phyloP scores from a whole-genome alignment of 176 grass and related monocot species.

The Aegilops speltoides region DNA sequence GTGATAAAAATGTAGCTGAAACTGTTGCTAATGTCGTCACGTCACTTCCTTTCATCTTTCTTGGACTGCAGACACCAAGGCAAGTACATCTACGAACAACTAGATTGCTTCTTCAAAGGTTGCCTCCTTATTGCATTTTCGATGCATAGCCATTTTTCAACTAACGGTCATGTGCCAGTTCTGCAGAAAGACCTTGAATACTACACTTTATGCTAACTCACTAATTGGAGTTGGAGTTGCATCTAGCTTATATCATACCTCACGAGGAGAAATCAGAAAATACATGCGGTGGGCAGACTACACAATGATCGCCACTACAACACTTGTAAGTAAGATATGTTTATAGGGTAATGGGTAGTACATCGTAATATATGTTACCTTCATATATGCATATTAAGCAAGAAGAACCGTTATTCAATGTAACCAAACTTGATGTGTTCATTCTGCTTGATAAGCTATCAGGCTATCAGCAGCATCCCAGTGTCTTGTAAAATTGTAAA shows the following conservation, averaged over 20 bases:
- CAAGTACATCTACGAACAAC: slow-evolving; percentile 34
- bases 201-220: slow-evolving; percentile 79
- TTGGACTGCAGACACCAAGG: slow-evolving; percentile 78
- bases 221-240: slow-evolving; percentile 96
- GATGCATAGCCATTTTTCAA: slow-evolving; percentile 28
- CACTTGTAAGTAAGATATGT: slow-evolving; percentile 59
- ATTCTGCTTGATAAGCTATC: neutral
- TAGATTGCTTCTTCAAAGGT: neutral
- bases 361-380: neutral
- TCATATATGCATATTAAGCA: slow-evolving; percentile 15
- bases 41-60: slow-evolving; percentile 85
- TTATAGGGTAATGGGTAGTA: neutral
- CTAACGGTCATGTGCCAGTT: slow-evolving; percentile 60
- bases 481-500: neutral
- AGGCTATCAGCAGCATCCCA: neutral
- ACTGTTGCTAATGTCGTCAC: slow-evolving; percentile 93
- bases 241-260: slow-evolving; percentile 88
- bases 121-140: neutral
- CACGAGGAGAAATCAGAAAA: slow-evolving; percentile 77
- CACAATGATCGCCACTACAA: slow-evolving; percentile 91
- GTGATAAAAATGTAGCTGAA: slow-evolving; percentile 79
- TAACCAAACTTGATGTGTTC: neutral
- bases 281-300: slow-evolving; percentile 93
- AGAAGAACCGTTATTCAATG: neutral
- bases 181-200: slow-evolving; percentile 85